Base-by-base conservation (phyloP, 2,329 filamentous ascomycete genomes). In the Microsporum canis region DNA sequence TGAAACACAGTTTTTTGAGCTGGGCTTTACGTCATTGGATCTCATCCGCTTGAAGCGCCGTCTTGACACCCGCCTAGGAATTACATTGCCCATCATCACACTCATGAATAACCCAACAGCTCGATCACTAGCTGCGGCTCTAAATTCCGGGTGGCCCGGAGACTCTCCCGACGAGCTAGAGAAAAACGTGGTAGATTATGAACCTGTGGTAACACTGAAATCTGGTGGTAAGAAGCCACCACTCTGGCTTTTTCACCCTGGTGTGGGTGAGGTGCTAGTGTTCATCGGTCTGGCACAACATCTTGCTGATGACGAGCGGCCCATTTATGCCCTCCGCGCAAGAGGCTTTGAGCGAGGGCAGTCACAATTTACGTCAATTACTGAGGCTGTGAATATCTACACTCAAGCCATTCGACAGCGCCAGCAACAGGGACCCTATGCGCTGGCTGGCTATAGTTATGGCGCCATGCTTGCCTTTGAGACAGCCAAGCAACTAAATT, bases 381-480 rank as follows among this genome's bases (percentile, higher is more conserved):
- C 65, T 0, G 78, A 82, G 51, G 66, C 71, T 0, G 68, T 79
- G 1, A 61, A 65, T 1, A 73, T 68, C 0, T 83, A 82, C 66
- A 63, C 69, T 7, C 41, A 59, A 0, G 72, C 74, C 0, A 76
- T 83, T 41, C 72, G 72, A n/a, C 29, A 60, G 3, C 62, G 61
- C 0, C 80, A 83, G 61, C 79, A 80, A 0, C 12, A 68, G 0
- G 80, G 81, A 0, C 80, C 80, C 0, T 83, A 83, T 63, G 77
- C 77, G 0, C 66, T 83, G 0, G 77, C 77, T 0, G 80, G 81
- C 0, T 83, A 82, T 65, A 77, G 72, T 3, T 82, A 77, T 65
- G 80, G 81, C 1, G 64, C 71, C 0, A 80, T 80, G 67, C 61
- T 82, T 0, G 77, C 79, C 0, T 83, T 82, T 61, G 80, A 82